phyloP scores from a whole-genome alignment of 1,139 yeast species.

The Candida tetrigidarum region DNA sequence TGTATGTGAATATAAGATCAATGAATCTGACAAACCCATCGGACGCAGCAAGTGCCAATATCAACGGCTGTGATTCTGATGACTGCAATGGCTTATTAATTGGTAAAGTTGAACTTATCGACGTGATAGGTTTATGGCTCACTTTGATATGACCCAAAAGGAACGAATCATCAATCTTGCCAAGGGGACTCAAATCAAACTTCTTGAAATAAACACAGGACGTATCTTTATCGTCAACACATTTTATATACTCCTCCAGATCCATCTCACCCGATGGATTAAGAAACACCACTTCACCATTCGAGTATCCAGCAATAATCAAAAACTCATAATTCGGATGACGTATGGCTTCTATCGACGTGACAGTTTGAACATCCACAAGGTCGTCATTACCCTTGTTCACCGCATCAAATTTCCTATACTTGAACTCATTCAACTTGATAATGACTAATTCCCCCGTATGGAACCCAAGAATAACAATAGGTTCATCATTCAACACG shows the following conservation, averaged over 20 bases:
- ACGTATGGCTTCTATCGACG: slow-evolving; percentile 35
- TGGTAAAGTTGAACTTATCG: slow-evolving; percentile 30
- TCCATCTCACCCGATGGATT: slow-evolving; percentile 27
- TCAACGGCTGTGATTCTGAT: slow-evolving; percentile 41
- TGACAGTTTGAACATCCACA: slow-evolving; percentile 27
- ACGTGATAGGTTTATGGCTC: slow-evolving; percentile 57
- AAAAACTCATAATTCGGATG: slow-evolving; percentile 37
- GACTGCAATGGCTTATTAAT: slow-evolving; percentile 14
- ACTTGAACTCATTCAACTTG: slow-evolving; percentile 32
- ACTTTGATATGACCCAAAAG: slow-evolving; percentile 59
- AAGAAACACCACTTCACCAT: slow-evolving; percentile 44
- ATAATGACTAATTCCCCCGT: slow-evolving; percentile 38
- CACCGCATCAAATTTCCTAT: slow-evolving; percentile 29
- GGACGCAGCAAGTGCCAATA: slow-evolving; percentile 59
- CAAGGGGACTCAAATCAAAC: slow-evolving; percentile 41
- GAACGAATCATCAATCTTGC: slow-evolving; percentile 12
- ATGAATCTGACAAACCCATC: slow-evolving; percentile 69
- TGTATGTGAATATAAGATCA: slow-evolving; percentile 43
- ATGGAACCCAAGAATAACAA: slow-evolving; percentile 40
- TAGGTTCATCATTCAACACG: slow-evolving; percentile 25
- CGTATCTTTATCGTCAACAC: slow-evolving; percentile 37
- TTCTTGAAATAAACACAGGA: slow-evolving; percentile 43
- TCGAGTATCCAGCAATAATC: slow-evolving; percentile 42
- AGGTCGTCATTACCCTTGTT: slow-evolving; percentile 8
- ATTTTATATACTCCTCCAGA: slow-evolving; percentile 30